Conservation (phyloP, 305 asterid species). For the Rubia tinctorum region DNA sequence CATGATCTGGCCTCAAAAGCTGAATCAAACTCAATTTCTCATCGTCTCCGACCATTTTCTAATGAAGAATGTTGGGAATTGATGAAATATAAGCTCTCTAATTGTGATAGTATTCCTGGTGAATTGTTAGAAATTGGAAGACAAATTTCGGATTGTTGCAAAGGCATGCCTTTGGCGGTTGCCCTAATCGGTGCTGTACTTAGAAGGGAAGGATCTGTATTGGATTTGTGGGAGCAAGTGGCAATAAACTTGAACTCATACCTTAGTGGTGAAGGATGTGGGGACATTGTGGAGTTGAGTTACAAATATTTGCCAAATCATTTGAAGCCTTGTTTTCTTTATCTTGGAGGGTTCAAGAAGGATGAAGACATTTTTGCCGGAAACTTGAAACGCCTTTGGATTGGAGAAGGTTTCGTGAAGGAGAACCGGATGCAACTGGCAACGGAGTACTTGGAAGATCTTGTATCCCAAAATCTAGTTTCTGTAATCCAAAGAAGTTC, state of each 20-base stretch:
- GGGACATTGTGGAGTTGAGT: slow-evolving; percentile 4
- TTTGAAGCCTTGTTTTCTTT: slow-evolving; percentile 19
- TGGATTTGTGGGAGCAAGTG: slow-evolving; percentile 9
- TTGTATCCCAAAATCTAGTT: slow-evolving; percentile 1
- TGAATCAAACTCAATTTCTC: background rate
- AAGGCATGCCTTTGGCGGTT: slow-evolving; percentile 18
- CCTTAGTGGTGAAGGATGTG: background rate
- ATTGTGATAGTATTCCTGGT: background rate
- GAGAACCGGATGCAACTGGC: slow-evolving; percentile 4
- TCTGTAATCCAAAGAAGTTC: background rate
- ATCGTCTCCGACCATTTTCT: background rate
- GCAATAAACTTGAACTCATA: background rate
- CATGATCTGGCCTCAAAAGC: background rate
- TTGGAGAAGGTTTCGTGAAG: slow-evolving; percentile 17
- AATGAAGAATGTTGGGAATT: slow-evolving; percentile 6
- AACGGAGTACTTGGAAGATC: slow-evolving; percentile 4
- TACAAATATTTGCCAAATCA: slow-evolving; percentile 11
- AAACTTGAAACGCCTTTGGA: slow-evolving; percentile 10
- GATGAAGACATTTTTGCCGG: background rate
- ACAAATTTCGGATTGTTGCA: background rate
- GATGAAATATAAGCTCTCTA: background rate
- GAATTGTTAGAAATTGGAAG: background rate
- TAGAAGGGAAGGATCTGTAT: background rate
- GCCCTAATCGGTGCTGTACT: slow-evolving; percentile 4
- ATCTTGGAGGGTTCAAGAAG: slow-evolving; percentile 7